Evolutionary conservation across 495 filamentous ascomycete genomes (phyloP).

Genomic region (Delitschia confertaspora): DNA sequence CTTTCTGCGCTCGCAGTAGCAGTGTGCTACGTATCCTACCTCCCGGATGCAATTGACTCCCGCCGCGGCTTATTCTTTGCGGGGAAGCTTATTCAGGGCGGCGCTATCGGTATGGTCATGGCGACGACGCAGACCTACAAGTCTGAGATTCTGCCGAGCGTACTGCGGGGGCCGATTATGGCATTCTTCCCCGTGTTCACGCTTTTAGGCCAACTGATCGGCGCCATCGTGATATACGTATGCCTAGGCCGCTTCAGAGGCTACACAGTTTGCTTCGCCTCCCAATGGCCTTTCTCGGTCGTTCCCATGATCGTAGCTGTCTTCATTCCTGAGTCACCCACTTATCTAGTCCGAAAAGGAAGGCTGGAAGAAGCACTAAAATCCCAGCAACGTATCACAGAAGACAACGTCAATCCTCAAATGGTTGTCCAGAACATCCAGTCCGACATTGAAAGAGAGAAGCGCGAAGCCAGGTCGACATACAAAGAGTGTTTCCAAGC

Average conservation of each 20-base stretch:
- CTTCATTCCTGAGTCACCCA: constrained; percentile 23
- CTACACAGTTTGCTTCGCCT: constrained; percentile 20
- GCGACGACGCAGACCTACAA: constrained; percentile 42
- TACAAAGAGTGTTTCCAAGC: constrained; percentile 15
- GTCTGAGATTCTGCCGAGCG: constrained; percentile 38
- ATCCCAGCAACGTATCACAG: constrained; percentile 13
- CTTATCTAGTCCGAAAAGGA: constrained; percentile 17
- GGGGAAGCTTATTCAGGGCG: constrained; percentile 34
- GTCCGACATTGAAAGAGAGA: constrained; percentile 14
- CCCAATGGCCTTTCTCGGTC: constrained; percentile 25
- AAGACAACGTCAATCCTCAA: constrained; percentile 2
- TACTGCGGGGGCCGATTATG: constrained; percentile 39
- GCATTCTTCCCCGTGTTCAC: constrained; percentile 41
- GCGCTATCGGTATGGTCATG: constrained; percentile 38
- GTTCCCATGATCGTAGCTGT: constrained; percentile 21
- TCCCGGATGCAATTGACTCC: constrained; percentile 9
- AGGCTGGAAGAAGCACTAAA: constrained; percentile 8
- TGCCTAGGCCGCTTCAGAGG: constrained; percentile 21
- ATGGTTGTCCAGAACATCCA: constrained; percentile 6
- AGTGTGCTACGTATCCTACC: constrained; percentile 22
- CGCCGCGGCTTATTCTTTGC: constrained; percentile 16
- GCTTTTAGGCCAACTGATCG: constrained; percentile 40
- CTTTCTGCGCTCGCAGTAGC: constrained; percentile 38
- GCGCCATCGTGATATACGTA: constrained; percentile 37
- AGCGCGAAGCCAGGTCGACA: not conserved